Evolutionary conservation across 1,284 basidiomycete species (phyloP).

Genomic region (Puccinia coronata): DNA sequence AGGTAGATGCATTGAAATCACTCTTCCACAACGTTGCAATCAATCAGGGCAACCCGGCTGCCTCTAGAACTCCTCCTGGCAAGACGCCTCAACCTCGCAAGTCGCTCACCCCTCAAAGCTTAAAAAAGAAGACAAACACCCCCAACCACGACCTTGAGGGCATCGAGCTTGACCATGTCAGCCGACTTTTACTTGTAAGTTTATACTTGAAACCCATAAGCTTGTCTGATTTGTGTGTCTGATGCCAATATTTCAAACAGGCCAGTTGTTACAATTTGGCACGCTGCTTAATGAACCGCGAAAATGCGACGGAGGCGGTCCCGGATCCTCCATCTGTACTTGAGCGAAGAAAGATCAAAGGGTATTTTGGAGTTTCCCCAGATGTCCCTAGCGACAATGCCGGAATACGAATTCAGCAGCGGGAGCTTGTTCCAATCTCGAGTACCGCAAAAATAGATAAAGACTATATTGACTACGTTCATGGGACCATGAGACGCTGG

Average conservation of each 20-base stretch:
- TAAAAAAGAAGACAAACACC: neutral
- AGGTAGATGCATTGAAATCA: constrained; percentile 6
- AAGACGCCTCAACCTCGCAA: neutral
- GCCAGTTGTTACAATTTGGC: constrained; percentile 27
- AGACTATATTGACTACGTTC: constrained; percentile 33
- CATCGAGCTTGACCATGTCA: constrained; percentile 14
- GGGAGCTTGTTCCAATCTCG: constrained; percentile 7
- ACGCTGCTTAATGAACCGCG: constrained; percentile 28
- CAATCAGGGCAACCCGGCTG: neutral
- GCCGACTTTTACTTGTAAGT: constrained; percentile 1
- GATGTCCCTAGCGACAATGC: constrained; percentile 10
- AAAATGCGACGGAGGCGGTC: constrained; percentile 10
- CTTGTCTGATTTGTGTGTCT: neutral
- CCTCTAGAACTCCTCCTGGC: constrained; percentile 6
- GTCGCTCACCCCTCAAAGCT: neutral
- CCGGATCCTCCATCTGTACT: constrained; percentile 27
- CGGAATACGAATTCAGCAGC: neutral
- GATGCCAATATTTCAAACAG: neutral
- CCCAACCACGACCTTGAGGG: neutral
- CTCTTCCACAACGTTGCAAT: constrained; percentile 32
- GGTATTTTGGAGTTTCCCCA: constrained; percentile 2
- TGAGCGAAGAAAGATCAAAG: constrained; percentile 19
- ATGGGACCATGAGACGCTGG: constrained; percentile 43
- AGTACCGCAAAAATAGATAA: constrained; percentile 32
- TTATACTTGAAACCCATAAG: neutral